Percentiles rank a stretch among this genome's conserved stretches.
Conservation (phyloP, 2,329 filamentous ascomycete species). For the Apiospora pterosperma region DNA sequence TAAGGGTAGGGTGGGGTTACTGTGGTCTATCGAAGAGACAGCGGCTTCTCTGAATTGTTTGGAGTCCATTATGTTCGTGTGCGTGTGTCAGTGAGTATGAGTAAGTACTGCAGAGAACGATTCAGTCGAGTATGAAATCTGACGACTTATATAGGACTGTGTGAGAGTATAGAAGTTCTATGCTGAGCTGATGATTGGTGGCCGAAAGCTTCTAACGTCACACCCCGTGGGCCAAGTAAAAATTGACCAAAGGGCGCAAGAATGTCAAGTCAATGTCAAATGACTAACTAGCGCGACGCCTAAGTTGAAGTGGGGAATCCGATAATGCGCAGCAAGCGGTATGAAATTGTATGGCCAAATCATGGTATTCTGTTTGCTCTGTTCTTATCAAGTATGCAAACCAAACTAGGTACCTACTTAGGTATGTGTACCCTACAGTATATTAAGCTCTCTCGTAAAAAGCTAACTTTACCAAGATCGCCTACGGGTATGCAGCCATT, state of each 20-base stretch:
- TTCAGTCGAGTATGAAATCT: neutral
- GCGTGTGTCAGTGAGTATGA: neutral
- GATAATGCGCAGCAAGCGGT: neutral
- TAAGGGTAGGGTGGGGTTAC: conserved; percentile 42
- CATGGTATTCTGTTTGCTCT: neutral
- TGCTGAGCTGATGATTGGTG: neutral
- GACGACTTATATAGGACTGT: neutral
- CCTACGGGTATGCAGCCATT: neutral
- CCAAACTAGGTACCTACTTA: too few species aligned
- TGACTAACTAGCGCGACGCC: neutral
- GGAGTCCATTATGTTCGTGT: conserved; percentile 61
- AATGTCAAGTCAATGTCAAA: neutral
- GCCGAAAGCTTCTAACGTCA: neutral
- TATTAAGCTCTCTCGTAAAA: neutral
- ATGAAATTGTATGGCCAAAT: neutral
- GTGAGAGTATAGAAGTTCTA: too few species aligned
- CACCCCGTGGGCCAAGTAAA: neutral
- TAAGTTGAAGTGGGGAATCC: neutral
- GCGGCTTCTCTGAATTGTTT: conserved; percentile 75
- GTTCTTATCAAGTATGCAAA: neutral
- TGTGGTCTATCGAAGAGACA: conserved; percentile 76
- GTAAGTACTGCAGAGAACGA: too few species aligned
- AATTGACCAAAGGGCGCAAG: neutral
- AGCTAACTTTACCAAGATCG: neutral
- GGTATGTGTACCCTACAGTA: neutral